phyloP scores from a whole-genome alignment of 306 rosid genomes.

The peach (Prunus persica) region Prunus_persica_NCBIv2 NC_034016.1:16276001-16276500 shows the following conservation, averaged over 20 bases:
- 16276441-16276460: neutral
- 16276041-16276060: too few relatives aligned
- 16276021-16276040: neutral
- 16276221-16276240: too few relatives aligned
- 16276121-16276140: neutral
- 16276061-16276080: neutral
- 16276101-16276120: neutral
- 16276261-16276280: neutral
- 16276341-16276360: conserved; percentile 40
- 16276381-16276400: conserved; percentile 41
- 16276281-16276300: neutral
- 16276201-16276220: too few relatives aligned
- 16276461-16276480: neutral
- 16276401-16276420: conserved; percentile 35
- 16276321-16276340: conserved; percentile 34
- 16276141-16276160: conserved; percentile 9
- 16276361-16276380: conserved; percentile 41
- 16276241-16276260: neutral
- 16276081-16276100: neutral
- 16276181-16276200: neutral
- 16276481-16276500: too few relatives aligned
- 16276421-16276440: neutral
- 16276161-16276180: conserved; percentile 1
- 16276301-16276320: too few relatives aligned
- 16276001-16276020: conserved; percentile 10